Evolutionary conservation across 1,284 basidiomycete species (phyloP).

Genomic region (Cystobasidium sp.): DNA sequence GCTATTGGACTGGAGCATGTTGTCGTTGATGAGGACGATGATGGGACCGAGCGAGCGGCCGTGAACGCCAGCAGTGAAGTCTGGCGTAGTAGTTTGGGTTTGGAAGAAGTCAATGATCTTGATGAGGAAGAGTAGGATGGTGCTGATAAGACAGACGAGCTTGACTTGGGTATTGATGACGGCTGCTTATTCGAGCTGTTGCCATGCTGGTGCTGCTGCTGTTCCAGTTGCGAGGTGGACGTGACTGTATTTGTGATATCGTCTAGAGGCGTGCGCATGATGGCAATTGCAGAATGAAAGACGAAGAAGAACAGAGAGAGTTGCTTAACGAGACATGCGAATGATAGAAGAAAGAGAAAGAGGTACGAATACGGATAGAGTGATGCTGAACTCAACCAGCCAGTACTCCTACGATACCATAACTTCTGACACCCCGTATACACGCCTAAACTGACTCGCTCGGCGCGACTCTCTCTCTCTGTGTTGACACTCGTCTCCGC

Average conservation of each 20-base stretch:
- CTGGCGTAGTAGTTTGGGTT: constrained; percentile 32
- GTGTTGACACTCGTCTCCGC: neutral
- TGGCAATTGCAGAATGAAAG: neutral
- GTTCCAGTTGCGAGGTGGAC: neutral
- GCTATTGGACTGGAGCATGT: neutral
- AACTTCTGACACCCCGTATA: neutral
- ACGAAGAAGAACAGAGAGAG: neutral
- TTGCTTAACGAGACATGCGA: constrained; percentile 23
- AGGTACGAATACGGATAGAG: neutral
- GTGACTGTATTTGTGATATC: constrained; percentile 41
- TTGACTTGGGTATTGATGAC: neutral
- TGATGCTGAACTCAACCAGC: neutral
- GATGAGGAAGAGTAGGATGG: neutral
- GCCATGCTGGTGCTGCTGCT: constrained; percentile 6
- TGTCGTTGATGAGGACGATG: neutral
- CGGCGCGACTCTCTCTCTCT: no score
- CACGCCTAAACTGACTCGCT: neutral
- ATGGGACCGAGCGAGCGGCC: constrained; percentile 6
- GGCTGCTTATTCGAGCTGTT: neutral
- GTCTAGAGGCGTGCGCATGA: constrained; percentile 30
- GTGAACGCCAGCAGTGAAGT: constrained; percentile 40
- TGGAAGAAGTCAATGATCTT: neutral
- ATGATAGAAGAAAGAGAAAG: neutral
- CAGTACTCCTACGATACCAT: neutral
- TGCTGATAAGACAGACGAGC: neutral